Percentiles rank a stretch among this genome's conserved stretches.
phyloP scores from a whole-genome alignment of 345 rosid species.

The Boechera divaricarpa region DNA sequence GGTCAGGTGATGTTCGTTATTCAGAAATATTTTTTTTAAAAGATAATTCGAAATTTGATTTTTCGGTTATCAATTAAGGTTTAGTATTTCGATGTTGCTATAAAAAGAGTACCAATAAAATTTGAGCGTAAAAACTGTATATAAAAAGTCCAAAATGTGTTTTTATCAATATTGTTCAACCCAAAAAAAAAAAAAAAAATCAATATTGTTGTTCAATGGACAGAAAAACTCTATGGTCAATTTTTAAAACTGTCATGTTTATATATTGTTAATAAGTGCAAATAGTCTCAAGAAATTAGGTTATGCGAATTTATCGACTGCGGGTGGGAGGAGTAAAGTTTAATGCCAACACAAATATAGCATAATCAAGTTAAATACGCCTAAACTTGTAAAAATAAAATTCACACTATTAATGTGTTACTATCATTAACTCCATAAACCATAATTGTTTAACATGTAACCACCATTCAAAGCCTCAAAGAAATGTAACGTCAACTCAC shows the following conservation, averaged over 20 bases:
- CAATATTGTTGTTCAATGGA: not conserved
- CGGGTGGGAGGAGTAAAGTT: not conserved
- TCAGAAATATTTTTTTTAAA: not conserved
- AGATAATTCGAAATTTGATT: not conserved
- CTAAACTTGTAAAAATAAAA: not conserved
- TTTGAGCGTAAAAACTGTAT: no score
- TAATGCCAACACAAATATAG: conserved; percentile 4
- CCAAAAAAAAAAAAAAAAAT: no score
- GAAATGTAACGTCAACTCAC: not conserved
- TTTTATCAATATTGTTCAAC: not conserved
- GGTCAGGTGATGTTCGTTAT: not conserved
- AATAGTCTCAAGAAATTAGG: not conserved
- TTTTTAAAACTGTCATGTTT: not conserved
- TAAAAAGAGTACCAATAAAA: not conserved
- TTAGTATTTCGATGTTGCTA: not conserved
- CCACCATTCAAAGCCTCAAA: conserved; percentile 4
- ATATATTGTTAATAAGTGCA: not conserved
- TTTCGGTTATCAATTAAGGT: not conserved
- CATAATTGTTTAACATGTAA: not conserved
- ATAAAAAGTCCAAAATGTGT: no score
- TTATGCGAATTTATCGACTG: not conserved
- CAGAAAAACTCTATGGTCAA: not conserved
- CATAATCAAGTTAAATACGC: not conserved
- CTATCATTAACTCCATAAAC: conserved; percentile 8
- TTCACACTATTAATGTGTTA: not conserved